Conservation (phyloP, 2,329 filamentous ascomycete genomes). For the Zymoseptoria passerinii region DNA sequence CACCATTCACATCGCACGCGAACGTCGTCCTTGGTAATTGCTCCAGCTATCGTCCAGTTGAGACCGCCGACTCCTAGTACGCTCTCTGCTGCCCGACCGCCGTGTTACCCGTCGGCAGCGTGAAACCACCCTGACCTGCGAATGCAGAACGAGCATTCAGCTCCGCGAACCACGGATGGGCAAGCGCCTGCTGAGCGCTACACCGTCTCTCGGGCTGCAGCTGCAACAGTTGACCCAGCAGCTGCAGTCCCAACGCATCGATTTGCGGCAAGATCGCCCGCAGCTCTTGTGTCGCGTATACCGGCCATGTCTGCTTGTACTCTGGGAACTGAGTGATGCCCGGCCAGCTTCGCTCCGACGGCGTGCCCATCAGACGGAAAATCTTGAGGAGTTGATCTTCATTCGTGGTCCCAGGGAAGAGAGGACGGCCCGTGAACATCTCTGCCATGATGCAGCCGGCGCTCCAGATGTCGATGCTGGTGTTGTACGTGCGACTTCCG, state of each 20-base stretch:
- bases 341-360: slow-evolving; percentile 90
- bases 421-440: slow-evolving; percentile 73
- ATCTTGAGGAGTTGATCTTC: slow-evolving; percentile 96
- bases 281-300: slow-evolving; percentile 88
- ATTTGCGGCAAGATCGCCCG: slow-evolving; percentile 82
- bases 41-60: not conserved
- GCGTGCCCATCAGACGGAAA: slow-evolving; percentile 97
- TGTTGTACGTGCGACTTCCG: slow-evolving; percentile 85
- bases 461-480: slow-evolving; percentile 94
- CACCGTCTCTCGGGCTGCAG: slow-evolving; percentile 85
- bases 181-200: slow-evolving; percentile 74
- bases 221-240: slow-evolving; percentile 86
- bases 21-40: no score
- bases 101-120: slow-evolving; percentile 14
- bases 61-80: slow-evolving; percentile 8
- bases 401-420: slow-evolving; percentile 96
- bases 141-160: slow-evolving; percentile 37
- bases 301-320: slow-evolving; percentile 91
- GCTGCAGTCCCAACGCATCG: slow-evolving; percentile 75
- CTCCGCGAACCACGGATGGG: slow-evolving; percentile 88
- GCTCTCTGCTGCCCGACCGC: slow-evolving; percentile 18
- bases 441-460: slow-evolving; percentile 91
- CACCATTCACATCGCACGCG: no score
- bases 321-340: slow-evolving; percentile 94
- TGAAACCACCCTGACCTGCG: slow-evolving; percentile 17